phyloP scores from a whole-genome alignment of 1,284 basidiomycete species.

The Melanopsichium pennsylvanicum region DNA sequence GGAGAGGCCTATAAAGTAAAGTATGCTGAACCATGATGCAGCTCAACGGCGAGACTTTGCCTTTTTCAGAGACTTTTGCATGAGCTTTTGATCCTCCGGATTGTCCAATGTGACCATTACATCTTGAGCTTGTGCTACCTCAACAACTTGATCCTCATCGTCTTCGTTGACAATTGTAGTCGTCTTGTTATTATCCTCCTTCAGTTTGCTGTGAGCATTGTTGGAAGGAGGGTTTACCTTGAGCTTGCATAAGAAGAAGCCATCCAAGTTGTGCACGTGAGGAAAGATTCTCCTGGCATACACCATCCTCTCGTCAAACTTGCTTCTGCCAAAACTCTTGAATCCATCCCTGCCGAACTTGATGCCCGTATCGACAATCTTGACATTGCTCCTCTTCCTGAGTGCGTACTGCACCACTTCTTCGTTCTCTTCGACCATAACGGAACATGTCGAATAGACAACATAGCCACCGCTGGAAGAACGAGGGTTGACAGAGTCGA shows the following conservation, averaged over 20 bases:
- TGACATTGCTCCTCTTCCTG: conserved; percentile 91
- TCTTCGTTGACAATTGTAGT: conserved; percentile 2
- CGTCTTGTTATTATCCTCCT: not conserved
- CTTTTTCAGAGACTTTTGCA: conserved; percentile 43
- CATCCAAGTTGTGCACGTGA: conserved; percentile 78
- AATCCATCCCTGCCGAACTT: conserved; percentile 93
- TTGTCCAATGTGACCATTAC: conserved; percentile 31
- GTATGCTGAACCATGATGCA: no score
- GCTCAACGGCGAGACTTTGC: conserved; percentile 20
- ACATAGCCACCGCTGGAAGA: conserved; percentile 92
- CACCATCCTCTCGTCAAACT: conserved; percentile 79
- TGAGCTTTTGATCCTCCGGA: conserved; percentile 40
- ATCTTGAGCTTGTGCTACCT: conserved; percentile 4
- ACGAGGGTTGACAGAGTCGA: conserved; percentile 89
- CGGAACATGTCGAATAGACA: conserved; percentile 98
- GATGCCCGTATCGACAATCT: conserved; percentile 90
- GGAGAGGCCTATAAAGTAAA: not conserved
- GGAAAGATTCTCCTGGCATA: conserved; percentile 61
- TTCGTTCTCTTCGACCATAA: conserved; percentile 98
- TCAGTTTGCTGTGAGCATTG: not conserved
- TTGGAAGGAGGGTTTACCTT: conserved; percentile 72
- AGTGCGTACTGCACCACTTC: conserved; percentile 98
- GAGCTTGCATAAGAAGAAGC: conserved; percentile 98
- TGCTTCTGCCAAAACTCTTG: conserved; percentile 86
- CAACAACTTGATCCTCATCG: not conserved